These are phyloP conservation scores for Metschnikowia henanensis DNA, from an alignment of 805 yeast genomes.

Conservation along the genomic window DNA sequence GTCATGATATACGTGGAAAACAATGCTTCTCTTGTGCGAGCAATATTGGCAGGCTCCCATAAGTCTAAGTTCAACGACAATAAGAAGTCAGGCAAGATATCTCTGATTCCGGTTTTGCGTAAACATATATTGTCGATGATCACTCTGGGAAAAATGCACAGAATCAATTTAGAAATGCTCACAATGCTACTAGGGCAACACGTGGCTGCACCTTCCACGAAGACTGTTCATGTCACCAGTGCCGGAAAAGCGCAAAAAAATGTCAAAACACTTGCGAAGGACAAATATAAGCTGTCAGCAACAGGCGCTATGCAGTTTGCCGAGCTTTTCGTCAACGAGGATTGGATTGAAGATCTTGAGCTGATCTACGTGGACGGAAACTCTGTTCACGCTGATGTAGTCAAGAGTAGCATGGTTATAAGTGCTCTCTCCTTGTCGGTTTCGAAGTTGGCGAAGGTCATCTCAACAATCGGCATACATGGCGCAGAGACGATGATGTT, in stretches of 20 bases:
- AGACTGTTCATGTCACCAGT: constrained; percentile 18
- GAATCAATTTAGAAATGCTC: constrained; percentile 46
- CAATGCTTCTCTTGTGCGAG: constrained; percentile 46
- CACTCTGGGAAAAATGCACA: constrained; percentile 45
- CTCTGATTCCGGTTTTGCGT: constrained; percentile 48
- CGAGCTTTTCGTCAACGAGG: constrained; percentile 50
- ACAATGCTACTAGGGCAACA: constrained; percentile 48
- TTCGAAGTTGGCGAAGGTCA: constrained; percentile 41
- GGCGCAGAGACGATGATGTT: constrained; percentile 42
- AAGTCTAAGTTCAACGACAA: constrained; percentile 49
- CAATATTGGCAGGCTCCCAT: constrained; percentile 54
- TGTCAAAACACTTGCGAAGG: constrained; percentile 22
- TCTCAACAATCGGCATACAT: constrained; percentile 42
- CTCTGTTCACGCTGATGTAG: constrained; percentile 46
- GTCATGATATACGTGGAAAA: constrained; percentile 50
- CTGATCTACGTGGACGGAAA: constrained; percentile 55
- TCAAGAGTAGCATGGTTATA: constrained; percentile 51
- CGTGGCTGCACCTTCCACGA: constrained; percentile 18
- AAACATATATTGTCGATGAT: constrained; percentile 50
- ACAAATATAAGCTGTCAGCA: constrained; percentile 19
- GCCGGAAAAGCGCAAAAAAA: constrained; percentile 17
- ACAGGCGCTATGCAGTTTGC: constrained; percentile 41
- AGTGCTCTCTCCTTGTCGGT: constrained; percentile 51
- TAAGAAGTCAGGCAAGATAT: constrained; percentile 49
- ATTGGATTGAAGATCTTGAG: constrained; percentile 64